phyloP scores from a whole-genome alignment of 768 basidiomycete species.

The Leccinellum luteum region DNA sequence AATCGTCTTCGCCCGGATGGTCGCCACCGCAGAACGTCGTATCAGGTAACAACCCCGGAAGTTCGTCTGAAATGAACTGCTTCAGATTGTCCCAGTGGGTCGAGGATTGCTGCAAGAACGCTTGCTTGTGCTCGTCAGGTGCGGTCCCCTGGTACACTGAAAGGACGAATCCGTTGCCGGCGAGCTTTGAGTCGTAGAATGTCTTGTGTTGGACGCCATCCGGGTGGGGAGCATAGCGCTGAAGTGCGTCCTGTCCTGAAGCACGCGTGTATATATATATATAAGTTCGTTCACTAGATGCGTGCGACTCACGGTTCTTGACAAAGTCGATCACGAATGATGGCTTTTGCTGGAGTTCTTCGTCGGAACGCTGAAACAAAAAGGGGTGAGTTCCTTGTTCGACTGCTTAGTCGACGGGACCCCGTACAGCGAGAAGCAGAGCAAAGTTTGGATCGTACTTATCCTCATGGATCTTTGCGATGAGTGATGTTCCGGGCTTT shows the following conservation, averaged over 20 bases:
- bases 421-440: constrained; percentile 38
- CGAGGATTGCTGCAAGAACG: constrained; percentile 39
- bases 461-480: constrained; percentile 43
- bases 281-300: not conserved
- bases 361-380: constrained; percentile 39
- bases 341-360: constrained; percentile 41
- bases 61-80: constrained; percentile 37
- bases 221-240: constrained; percentile 33
- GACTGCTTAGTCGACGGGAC: not conserved
- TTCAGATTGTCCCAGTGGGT: constrained; percentile 39
- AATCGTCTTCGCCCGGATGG: constrained; percentile 51
- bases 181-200: constrained; percentile 45
- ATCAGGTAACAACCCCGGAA: constrained; percentile 40
- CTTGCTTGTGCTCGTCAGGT: constrained; percentile 32
- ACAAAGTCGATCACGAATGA: constrained; percentile 36
- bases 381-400: not conserved
- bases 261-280: not conserved
- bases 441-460: constrained; percentile 53
- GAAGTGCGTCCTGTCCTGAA: constrained; percentile 44
- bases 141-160: constrained; percentile 41
- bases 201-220: constrained; percentile 37
- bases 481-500: constrained; percentile 34
- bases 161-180: constrained; percentile 39
- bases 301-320: constrained; percentile 37
- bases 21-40: constrained; percentile 48